A percentile compares a stretch with the other conserved stretches of the same genome.
Evolutionary conservation across 495 filamentous ascomycete genomes (phyloP).

Genomic region (Penicillium pulvis): DNA sequence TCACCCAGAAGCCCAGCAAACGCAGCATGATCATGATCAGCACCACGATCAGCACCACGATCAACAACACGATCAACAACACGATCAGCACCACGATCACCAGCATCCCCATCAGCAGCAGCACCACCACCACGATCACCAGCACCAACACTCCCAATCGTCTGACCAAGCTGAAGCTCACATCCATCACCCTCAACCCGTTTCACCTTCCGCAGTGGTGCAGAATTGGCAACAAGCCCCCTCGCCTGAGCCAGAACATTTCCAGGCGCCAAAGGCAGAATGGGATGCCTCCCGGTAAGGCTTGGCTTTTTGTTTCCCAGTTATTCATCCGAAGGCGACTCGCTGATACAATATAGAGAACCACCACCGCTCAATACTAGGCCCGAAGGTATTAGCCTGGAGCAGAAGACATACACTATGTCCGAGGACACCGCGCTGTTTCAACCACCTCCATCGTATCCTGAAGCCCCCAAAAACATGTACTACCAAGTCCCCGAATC

Average conservation of each 20-base stretch:
- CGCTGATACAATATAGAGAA: conserved; percentile 53
- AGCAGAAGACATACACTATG: conserved; percentile 73
- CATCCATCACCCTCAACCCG: conserved; percentile 34
- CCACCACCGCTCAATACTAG: conserved; percentile 72
- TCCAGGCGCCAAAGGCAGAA: conserved; percentile 56
- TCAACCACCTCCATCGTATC: conserved; percentile 71
- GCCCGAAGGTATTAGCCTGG: conserved; percentile 79
- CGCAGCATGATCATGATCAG: neutral
- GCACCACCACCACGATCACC: neutral
- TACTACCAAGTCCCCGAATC: conserved; percentile 75
- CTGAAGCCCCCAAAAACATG: conserved; percentile 81
- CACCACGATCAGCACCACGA: neutral
- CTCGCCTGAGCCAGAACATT: conserved; percentile 43
- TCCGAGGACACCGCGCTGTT: conserved; percentile 70
- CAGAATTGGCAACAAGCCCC: conserved; percentile 30
- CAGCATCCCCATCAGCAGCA: neutral
- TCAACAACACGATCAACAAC: neutral
- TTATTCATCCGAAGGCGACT: neutral
- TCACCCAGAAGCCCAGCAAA: conserved; percentile 8
- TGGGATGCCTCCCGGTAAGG: conserved; percentile 71
- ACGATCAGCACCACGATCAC: conserved; percentile 7
- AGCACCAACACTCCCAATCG: conserved; percentile 4
- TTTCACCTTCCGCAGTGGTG: conserved; percentile 37
- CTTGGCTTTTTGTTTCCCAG: neutral
- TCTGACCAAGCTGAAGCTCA: conserved; percentile 12